Evolutionary conservation across 192 early-diverging fungal genomes (phyloP).

Genomic region (Coemansia aciculifera): DNA sequence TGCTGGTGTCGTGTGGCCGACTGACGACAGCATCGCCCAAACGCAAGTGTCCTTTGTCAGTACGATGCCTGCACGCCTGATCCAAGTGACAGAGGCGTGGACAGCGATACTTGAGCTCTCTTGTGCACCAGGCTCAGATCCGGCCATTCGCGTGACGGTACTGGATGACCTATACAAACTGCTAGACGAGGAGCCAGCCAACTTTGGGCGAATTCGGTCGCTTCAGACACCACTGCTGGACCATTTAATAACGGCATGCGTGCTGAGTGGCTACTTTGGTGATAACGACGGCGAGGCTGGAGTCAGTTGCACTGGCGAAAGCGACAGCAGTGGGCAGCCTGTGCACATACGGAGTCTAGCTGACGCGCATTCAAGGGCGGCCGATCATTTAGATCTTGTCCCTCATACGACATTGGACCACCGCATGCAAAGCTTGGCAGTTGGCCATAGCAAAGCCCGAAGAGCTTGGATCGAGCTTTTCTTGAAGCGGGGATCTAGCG

Average conservation of each 20-base stretch:
- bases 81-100: conserved; percentile 24
- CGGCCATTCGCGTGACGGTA: conserved; percentile 21
- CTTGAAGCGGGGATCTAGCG: not conserved
- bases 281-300: not conserved
- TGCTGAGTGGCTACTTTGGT: conserved; percentile 25
- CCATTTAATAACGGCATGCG: conserved; percentile 16
- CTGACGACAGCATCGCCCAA: not conserved
- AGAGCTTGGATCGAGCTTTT: conserved; percentile 27
- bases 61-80: conserved; percentile 27
- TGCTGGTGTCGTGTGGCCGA: not conserved
- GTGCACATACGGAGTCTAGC: not conserved
- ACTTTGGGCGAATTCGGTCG: conserved; percentile 13
- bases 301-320: not conserved
- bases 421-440: conserved; percentile 29
- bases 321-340: not conserved
- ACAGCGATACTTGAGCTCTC: conserved; percentile 31
- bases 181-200: conserved; percentile 40
- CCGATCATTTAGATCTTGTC: conserved; percentile 31
- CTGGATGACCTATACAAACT: conserved; percentile 19
- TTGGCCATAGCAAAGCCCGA: conserved; percentile 30
- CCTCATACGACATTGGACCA: conserved; percentile 43
- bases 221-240: conserved; percentile 16
- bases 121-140: conserved; percentile 23
- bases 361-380: conserved; percentile 17
- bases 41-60: conserved; percentile 29